Base-by-base conservation (phyloP, 176 grass and related monocot species). In the Cymbopogon citratus region DNA sequence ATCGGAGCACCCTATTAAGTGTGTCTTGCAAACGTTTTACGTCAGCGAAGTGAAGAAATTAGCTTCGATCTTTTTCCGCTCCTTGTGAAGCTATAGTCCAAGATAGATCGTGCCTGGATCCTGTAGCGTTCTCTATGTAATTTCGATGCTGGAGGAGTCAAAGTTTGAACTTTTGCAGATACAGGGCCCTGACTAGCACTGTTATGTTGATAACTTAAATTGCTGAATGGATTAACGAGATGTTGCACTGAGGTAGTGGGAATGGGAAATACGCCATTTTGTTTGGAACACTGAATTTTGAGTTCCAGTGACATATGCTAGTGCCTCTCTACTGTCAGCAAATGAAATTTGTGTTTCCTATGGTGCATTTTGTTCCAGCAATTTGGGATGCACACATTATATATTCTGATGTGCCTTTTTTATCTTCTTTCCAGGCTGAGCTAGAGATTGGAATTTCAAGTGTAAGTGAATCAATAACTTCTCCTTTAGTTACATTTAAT, bases 401-500 rank as follows among this genome's bases (percentile, higher is more conserved):
- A 61, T 3, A 15, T 68, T 74, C 74, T 86, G 61, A 90, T 40
- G 35, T 59, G 19, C 87, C 4, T 7, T 24, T 24, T 59, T 52
- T 0, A 15, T 73, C 74, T 84, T 94, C 52, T 78, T 90, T 86
- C 54, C 91, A 97, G 94, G 90, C 46, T 0, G 91, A 97, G 83
- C 45, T 97, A 31, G 91, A 97, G 73, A 86, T 92, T 80, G 92
- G 89, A 73, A 91, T 97, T 65, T 94, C 89, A 3, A 92, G 87
- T 84, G 94, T 94, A 66, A 97, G 94, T 81, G 12, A 10, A 65
- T 10, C 9, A 21, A 38, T 69, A 5, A 9, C 31, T 10, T 52
- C 34, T 46, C 64, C 45, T 76, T 76, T 29, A 16, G 21, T 72
- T 18, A 3, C n/a, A 25, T n/a, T 34, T 59, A 25, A 41, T 48